Evolutionary conservation across 192 early-diverging fungal genomes (phyloP), one percentile per base, ranked within the genome.

Genomic region (Gaertneriomyces sp.): DNA sequence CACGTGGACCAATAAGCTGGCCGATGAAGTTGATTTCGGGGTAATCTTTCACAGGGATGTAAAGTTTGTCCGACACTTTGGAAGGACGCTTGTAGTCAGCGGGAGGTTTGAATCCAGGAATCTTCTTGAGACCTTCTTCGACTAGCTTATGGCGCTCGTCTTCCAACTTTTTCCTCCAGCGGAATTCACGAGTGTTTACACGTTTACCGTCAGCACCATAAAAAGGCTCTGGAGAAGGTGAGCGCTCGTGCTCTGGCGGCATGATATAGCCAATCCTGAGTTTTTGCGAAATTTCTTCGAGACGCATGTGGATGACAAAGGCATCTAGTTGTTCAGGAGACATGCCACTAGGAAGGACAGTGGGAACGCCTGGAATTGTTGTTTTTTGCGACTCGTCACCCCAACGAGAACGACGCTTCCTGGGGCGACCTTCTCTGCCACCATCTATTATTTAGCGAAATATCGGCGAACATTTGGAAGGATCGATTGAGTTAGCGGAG

Each of bases 11-110:
- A 68, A 97, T 93, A 60, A 98, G 79, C 42, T 94, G 82, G 40
- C 96, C 96, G 73, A 98, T 97, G 76, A 98, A 98, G 72, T 97
- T 97, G 41, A 98, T 92, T 33, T 96, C 93, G 5, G 96, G 96
- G 69, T 91, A 93, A 43, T 98, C 96, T 66, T 88, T 91, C 49
- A 87, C 91, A 25, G 96, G 96, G 51, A 98, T 96, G 71, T 90
- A 96, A 17, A 96, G 85, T 76, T 98, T 98, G 50, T 96, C 93
- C n/a, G 82, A 83, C 3, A 86, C 78, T 69, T 90, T 93, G 38
- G 85, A 86, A 5, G 91, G 88, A 54, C 83, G 72, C 60, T 89
- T 89, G 77, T 96, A 98, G 77, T 98, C 95, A 5, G 85, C 76
- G 5, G 96, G 96, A 19, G 96, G 96, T 16, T 84, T 78, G 79